These are phyloP conservation scores for Zizania latifolia DNA, from an alignment of 176 grass and related monocot genomes.

Conservation along the genomic window DNA sequence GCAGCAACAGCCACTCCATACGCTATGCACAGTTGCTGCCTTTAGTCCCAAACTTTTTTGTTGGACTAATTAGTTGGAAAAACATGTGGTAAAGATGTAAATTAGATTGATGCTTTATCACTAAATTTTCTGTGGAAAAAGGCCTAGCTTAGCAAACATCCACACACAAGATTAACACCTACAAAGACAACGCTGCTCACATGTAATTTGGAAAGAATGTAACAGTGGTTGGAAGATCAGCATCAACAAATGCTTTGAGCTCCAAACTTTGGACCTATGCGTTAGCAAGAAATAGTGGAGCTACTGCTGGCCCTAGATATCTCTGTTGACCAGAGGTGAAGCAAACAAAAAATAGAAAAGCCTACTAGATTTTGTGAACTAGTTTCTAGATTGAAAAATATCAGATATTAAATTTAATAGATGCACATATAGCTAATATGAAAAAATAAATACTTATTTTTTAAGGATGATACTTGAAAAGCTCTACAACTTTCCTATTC, in stretches of 20 bases:
- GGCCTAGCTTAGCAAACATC: neutral
- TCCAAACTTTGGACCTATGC: conserved; percentile 7
- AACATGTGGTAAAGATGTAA: neutral
- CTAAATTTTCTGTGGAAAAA: neutral
- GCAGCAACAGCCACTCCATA: neutral
- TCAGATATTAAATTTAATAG: no score
- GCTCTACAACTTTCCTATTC: no score
- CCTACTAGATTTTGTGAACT: no score
- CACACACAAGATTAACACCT: neutral
- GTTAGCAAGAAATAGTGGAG: neutral
- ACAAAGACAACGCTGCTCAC: neutral
- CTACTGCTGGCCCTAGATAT: neutral
- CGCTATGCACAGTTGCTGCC: neutral
- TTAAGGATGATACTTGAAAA: no score
- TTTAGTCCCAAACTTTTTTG: neutral
- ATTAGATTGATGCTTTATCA: neutral
- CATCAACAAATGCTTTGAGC: neutral
- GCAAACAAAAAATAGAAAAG: no score
- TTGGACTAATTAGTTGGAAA: neutral
- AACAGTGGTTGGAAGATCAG: neutral
- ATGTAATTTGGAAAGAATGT: neutral
- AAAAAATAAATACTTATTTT: no score
- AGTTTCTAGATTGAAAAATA: no score
- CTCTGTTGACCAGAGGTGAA: no score
- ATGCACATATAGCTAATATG: no score